Conservation (phyloP, 2,329 filamentous ascomycete species). For the Hymenoscyphus scutula region DNA sequence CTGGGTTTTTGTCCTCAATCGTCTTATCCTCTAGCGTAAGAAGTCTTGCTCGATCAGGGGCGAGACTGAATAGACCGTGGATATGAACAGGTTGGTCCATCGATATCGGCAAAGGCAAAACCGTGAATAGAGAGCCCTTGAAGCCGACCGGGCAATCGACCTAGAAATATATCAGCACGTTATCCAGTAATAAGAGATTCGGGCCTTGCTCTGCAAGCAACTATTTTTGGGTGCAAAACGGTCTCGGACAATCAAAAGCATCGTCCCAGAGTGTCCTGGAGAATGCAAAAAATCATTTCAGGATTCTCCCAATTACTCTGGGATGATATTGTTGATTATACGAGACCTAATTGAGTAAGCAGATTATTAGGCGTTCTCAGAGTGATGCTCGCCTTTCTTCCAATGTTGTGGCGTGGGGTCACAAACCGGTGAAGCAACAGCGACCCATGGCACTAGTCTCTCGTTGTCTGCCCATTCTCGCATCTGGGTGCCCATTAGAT, state of each 20-base stretch:
- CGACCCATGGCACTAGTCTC: slow-evolving; percentile 37
- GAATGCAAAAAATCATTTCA: no score
- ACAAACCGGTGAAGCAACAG: slow-evolving; percentile 35
- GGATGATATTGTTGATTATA: no score
- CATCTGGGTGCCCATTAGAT: slow-evolving; percentile 24
- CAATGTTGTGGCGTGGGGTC: background rate
- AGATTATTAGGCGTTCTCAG: no score
- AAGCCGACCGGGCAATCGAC: background rate
- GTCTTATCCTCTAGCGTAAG: slow-evolving; percentile 27
- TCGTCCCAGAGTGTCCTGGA: no score
- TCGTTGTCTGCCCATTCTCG: slow-evolving; percentile 32
- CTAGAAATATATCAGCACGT: background rate
- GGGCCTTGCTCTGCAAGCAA: no score
- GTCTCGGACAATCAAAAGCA: no score
- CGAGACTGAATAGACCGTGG: slow-evolving; percentile 37
- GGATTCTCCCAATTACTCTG: no score
- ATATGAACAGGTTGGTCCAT: slow-evolving; percentile 38
- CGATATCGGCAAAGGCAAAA: slow-evolving; percentile 35
- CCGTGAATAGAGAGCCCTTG: slow-evolving; percentile 35
- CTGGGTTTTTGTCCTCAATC: slow-evolving; percentile 27
- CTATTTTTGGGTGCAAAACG: no score
- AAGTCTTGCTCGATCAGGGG: slow-evolving; percentile 36
- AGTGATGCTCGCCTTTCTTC: background rate
- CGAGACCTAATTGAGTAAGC: background rate
- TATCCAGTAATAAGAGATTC: background rate